Base-by-base conservation (phyloP, 805 yeast species). In the Metschnikowia kunwiensis region DNA sequence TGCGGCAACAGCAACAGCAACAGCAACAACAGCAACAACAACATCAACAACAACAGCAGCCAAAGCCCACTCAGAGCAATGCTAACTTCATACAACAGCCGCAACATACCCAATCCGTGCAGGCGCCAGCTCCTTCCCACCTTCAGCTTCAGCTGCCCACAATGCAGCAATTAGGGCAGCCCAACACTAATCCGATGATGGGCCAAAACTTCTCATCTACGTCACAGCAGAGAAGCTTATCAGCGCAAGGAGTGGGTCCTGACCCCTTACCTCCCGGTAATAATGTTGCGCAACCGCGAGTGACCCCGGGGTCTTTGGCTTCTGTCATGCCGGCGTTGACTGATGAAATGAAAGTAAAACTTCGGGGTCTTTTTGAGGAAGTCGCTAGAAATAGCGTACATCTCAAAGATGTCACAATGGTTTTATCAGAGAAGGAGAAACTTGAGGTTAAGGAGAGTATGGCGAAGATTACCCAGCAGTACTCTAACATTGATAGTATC, bases 401-500 rank as follows among this genome's bases (percentile, higher is more conserved):
- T 27, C 58, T 86, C 40, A 77, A 78, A 37, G 85, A 83, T 50
- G 71, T 83, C 36, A 80, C 93, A 0, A 68, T 68, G 50, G 61
- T 71, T 29, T 65, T 87, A 34, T 61, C 81, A 1, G 76, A 72
- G 18, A 80, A 75, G 20, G 91, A 86, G 47, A 84, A 82, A 58
- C 72, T 67, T 25, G 65, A 66, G 32, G 82, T 82, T 16, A 65
- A 75, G 27, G 75, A 78, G 14, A 70, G 75, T 17, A 70, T 78
- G 48, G 68, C 65, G 28, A 70, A 68, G 27, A 66, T 76, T 20
- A 68, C 84, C 21, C 82, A 77, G 50, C 70, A 82, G 45, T 78
- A 75, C 57, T 71, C 78, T 24, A 74, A 81, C 44, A 82, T 83
- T 12, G 94, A 86, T 54, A 81, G 81, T 42, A 68, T 87, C 27